These are phyloP conservation scores for Aspergillus amoenus DNA, from an alignment of 2,329 filamentous ascomycete genomes.

Conservation along the genomic window DNA sequence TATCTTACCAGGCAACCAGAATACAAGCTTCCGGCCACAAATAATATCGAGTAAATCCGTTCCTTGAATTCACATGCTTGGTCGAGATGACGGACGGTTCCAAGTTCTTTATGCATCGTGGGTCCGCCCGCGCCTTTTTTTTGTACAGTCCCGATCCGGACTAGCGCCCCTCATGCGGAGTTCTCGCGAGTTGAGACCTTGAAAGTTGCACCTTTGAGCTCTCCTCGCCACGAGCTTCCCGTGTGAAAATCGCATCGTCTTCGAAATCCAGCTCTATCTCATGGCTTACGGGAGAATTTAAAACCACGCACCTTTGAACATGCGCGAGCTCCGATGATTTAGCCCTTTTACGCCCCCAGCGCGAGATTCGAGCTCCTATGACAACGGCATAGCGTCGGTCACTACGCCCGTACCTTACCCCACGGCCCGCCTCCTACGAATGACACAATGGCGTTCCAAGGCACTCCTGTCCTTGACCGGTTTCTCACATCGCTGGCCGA, in stretches of 20 bases:
- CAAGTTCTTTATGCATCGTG: not conserved
- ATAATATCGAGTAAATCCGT: too few relatives aligned
- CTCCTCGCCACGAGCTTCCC: not conserved
- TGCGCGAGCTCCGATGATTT: not conserved
- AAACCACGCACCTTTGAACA: not conserved
- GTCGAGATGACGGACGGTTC: not conserved
- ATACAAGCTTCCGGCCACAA: too few relatives aligned
- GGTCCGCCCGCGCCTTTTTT: not conserved
- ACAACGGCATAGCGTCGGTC: not conserved
- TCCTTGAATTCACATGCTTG: too few relatives aligned
- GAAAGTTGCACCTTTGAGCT: not conserved
- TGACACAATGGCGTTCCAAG: slow-evolving; percentile 21
- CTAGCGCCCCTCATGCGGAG: slow-evolving; percentile 11
- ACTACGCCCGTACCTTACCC: not conserved
- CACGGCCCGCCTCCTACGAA: slow-evolving; percentile 1
- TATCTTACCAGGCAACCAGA: too few relatives aligned
- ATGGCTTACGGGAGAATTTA: not conserved
- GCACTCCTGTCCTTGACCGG: slow-evolving; percentile 64
- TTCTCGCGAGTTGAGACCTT: not conserved
- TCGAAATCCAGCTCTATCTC: not conserved
- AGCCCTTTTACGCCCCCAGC: not conserved
- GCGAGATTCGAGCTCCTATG: not conserved
- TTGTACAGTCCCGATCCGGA: not conserved
- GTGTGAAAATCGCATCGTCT: not conserved
- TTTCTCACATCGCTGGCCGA: slow-evolving; percentile 66